Percentiles rank a stretch among this genome's conserved stretches.
These are phyloP conservation scores for Micractinium sp. DNA, from an alignment of 139 green algal species.

Conservation along the genomic window DNA sequence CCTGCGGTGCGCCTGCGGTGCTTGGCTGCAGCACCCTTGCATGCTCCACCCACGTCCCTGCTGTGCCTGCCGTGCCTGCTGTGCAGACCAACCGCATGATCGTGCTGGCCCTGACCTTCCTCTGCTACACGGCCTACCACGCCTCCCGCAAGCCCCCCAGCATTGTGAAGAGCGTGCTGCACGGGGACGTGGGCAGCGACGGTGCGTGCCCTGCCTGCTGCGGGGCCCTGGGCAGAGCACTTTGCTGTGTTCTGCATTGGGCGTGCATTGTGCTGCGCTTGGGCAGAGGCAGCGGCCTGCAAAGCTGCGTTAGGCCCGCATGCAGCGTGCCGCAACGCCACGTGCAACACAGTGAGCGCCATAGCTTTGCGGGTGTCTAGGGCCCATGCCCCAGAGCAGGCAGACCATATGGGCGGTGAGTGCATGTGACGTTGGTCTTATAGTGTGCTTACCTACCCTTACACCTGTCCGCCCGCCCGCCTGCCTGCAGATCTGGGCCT, in stretches of 20 bases:
- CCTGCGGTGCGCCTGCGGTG: neutral
- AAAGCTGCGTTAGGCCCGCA: no score
- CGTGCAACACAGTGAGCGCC: no score
- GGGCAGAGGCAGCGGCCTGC: no score
- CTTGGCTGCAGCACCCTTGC: neutral
- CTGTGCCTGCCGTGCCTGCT: neutral
- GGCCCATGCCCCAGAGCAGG: no score
- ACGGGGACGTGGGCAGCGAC: constrained; percentile 12
- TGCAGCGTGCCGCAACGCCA: no score
- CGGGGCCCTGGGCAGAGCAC: neutral
- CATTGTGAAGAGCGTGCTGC: constrained; percentile 85
- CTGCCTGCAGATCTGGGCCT: neutral
- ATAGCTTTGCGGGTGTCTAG: no score
- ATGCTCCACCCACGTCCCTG: neutral
- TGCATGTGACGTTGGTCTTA: no score
- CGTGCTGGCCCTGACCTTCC: constrained; percentile 92
- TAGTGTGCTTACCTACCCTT: no score
- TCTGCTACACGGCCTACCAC: constrained; percentile 92
- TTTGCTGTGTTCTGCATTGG: neutral
- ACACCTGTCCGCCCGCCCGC: no score
- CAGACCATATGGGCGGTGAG: no score
- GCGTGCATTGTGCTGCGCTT: neutral
- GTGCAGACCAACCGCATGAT: constrained; percentile 54
- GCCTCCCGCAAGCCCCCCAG: constrained; percentile 88
- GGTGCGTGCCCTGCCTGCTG: neutral